phyloP scores from a whole-genome alignment of 805 yeast species.

The Kazachstania psychrophila region DNA sequence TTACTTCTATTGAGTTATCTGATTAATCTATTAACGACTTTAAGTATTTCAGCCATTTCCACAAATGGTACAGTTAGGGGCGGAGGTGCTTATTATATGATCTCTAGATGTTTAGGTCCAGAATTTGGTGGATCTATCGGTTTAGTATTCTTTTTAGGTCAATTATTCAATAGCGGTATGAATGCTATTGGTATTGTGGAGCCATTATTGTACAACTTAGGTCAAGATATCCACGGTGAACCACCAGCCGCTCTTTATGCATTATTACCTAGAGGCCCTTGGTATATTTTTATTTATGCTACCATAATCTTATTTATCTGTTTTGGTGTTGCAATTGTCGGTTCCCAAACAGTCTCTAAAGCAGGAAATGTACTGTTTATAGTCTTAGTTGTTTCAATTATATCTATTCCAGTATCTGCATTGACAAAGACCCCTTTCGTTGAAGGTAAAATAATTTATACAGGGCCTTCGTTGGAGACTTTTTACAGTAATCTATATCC shows the following conservation, averaged over 20 bases:
- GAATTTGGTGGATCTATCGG: constrained; percentile 99
- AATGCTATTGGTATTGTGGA: constrained; percentile 94
- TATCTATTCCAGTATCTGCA: constrained; percentile 75
- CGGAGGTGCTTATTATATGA: constrained; percentile 98
- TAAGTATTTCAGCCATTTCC: constrained; percentile 90
- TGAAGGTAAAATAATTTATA: constrained; percentile 43
- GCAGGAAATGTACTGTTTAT: constrained; percentile 72
- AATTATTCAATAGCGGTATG: constrained; percentile 80
- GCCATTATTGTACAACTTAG: constrained; percentile 77
- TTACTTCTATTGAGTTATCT: constrained; percentile 64
- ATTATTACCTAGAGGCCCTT: constrained; percentile 59
- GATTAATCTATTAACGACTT: constrained; percentile 74
- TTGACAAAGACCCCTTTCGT: constrained; percentile 56
- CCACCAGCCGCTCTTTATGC: constrained; percentile 31
- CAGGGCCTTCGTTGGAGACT: constrained; percentile 69
- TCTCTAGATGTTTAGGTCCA: constrained; percentile 88
- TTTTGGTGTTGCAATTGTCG: constrained; percentile 67
- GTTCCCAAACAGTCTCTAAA: constrained; percentile 70
- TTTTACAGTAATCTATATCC: constrained; percentile 63
- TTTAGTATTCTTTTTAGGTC: constrained; percentile 87
- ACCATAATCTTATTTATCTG: constrained; percentile 61
- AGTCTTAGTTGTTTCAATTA: constrained; percentile 56
- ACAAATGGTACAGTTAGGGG: constrained; percentile 97
- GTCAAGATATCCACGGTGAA: constrained; percentile 30
- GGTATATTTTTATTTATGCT: constrained; percentile 64